phyloP scores from a whole-genome alignment of 441 rosid genomes.

The Corymbia citriodora region DNA sequence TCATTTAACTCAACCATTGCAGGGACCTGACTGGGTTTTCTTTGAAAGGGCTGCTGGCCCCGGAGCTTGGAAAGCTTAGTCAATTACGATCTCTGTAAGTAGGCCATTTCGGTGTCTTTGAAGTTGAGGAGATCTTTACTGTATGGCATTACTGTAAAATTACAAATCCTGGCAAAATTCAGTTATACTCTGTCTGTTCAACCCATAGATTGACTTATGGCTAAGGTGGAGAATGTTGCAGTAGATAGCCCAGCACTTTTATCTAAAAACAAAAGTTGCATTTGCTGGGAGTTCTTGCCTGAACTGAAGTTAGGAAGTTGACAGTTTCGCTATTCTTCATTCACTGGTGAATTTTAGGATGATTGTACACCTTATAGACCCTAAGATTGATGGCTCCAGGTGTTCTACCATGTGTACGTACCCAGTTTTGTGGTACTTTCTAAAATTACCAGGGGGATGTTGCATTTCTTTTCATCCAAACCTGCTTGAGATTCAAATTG shows the following conservation, averaged over 20 bases:
- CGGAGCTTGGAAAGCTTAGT: constrained; percentile 61
- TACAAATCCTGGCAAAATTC: neutral
- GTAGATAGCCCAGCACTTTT: neutral
- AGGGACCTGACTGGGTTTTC: constrained; percentile 68
- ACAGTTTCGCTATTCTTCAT: neutral
- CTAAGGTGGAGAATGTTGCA: neutral
- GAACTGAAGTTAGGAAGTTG: neutral
- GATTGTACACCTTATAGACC: neutral
- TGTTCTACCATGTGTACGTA: neutral
- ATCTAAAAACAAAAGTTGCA: neutral
- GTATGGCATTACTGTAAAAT: neutral
- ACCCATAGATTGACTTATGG: neutral
- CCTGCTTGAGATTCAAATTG: neutral
- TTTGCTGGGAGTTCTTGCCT: neutral
- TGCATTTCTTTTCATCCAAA: neutral
- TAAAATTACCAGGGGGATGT: neutral
- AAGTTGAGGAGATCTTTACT: neutral
- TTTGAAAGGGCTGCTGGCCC: constrained; percentile 60
- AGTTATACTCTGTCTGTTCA: neutral
- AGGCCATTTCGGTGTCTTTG: neutral
- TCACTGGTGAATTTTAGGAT: neutral
- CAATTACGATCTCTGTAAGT: constrained; percentile 77
- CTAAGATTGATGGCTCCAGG: neutral
- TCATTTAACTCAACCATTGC: constrained; percentile 1
- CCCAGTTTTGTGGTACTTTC: neutral